Percentiles rank a stretch among this genome's conserved stretches.
phyloP scores from a whole-genome alignment of 2,329 filamentous ascomycete genomes.

The Fonsecaea erecta region DNA sequence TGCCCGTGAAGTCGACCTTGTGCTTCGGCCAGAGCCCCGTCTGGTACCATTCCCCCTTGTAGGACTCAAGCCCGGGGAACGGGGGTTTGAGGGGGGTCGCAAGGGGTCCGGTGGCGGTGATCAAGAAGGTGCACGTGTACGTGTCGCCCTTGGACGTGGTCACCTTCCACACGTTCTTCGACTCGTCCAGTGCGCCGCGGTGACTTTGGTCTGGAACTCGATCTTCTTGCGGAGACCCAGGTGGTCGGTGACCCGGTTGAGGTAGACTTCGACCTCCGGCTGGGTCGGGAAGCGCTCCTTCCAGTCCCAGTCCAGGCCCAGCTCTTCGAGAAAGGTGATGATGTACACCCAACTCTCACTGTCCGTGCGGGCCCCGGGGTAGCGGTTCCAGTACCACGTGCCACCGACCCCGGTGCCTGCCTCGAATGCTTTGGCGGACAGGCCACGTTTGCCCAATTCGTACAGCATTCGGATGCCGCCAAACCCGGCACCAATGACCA shows the following conservation, averaged over 20 bases:
- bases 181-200: constrained; percentile 47
- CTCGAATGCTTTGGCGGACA: constrained; percentile 57
- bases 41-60: constrained; percentile 64
- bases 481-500: constrained; percentile 40
- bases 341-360: constrained; percentile 52
- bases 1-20: constrained; percentile 52
- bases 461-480: constrained; percentile 58
- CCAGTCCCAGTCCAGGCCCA: constrained; percentile 43
- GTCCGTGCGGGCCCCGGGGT: constrained; percentile 53
- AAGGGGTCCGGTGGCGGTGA: constrained; percentile 56
- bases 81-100: constrained; percentile 56
- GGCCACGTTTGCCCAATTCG: constrained; percentile 55
- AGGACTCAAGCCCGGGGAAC: constrained; percentile 63
- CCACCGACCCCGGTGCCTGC: constrained; percentile 51
- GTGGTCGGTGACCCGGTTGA: constrained; percentile 52
- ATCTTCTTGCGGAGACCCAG: constrained; percentile 51
- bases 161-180: constrained; percentile 50
- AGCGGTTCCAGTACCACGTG: constrained; percentile 47
- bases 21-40: constrained; percentile 63
- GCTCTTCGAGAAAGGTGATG: constrained; percentile 40
- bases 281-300: constrained; percentile 44
- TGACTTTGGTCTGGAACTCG: constrained; percentile 51
- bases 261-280: constrained; percentile 52
- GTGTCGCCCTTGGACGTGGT: constrained; percentile 47
- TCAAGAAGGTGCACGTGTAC: constrained; percentile 49